Evolutionary conservation across 2,329 filamentous ascomycete genomes (phyloP).

Genomic region (Cytospora chrysosperma): DNA sequence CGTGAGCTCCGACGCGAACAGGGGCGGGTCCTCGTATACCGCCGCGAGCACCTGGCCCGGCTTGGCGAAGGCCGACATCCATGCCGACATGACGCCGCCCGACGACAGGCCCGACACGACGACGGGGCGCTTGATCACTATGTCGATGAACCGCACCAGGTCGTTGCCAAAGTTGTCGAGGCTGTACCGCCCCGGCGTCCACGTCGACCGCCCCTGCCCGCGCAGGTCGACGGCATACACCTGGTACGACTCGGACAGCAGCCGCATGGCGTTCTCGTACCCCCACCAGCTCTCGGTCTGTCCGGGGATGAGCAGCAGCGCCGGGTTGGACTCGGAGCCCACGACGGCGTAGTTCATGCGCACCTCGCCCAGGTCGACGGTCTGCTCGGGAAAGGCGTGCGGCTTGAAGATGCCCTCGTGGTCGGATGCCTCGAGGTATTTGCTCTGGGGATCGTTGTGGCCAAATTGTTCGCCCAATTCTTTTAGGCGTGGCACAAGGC

Average conservation of each 20-base stretch:
- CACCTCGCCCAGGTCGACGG: constrained; percentile 25
- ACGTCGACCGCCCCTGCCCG: constrained; percentile 25
- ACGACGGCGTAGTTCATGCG: constrained; percentile 27
- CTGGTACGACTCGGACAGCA: constrained; percentile 24
- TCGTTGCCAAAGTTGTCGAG: constrained; percentile 26
- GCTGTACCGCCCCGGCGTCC: constrained; percentile 27
- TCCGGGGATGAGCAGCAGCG: constrained; percentile 24
- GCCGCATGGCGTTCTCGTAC: constrained; percentile 23
- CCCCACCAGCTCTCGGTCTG: constrained; percentile 27
- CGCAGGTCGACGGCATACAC: constrained; percentile 27
- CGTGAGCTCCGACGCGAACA: constrained; percentile 23
- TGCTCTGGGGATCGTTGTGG: not conserved
- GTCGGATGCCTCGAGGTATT: constrained; percentile 18
- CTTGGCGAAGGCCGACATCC: constrained; percentile 25
- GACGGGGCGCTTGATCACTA: constrained; percentile 24
- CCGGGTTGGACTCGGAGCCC: constrained; percentile 14
- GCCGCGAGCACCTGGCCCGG: constrained; percentile 23
- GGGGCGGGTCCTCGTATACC: constrained; percentile 26
- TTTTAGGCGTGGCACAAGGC: not conserved
- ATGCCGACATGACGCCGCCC: constrained; percentile 24
- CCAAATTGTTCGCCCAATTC: not conserved
- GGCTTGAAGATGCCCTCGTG: constrained; percentile 18
- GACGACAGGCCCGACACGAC: constrained; percentile 25
- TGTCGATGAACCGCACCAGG: constrained; percentile 25
- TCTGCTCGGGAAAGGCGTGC: constrained; percentile 23